phyloP scores from a whole-genome alignment of 495 filamentous ascomycete genomes.

The Trichoderma erinaceum region DNA sequence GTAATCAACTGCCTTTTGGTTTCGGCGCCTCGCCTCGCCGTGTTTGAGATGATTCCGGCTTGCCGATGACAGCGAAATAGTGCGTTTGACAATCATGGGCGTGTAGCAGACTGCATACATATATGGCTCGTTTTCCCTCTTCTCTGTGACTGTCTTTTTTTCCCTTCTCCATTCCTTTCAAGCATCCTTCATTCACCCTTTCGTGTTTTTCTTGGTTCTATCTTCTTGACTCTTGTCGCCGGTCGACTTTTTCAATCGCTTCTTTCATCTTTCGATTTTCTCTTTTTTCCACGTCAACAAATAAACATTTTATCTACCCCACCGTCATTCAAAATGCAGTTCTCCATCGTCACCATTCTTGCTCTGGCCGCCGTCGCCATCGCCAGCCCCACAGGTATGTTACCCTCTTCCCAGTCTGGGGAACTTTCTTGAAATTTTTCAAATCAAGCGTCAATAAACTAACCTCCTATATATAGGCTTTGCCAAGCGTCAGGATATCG shows the following conservation, averaged over 20 bases:
- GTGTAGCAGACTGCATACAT: neutral
- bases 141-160: slow-evolving; percentile 22
- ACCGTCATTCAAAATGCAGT: slow-evolving; percentile 46
- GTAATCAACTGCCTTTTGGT: neutral
- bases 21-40: neutral
- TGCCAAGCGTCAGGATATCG: slow-evolving; percentile 17
- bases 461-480: neutral
- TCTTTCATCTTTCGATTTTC: slow-evolving; percentile 19
- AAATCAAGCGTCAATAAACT: neutral
- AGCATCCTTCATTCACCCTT: slow-evolving; percentile 13
- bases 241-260: slow-evolving; percentile 38
- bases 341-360: slow-evolving; percentile 38
- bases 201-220: slow-evolving; percentile 11
- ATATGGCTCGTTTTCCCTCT: slow-evolving; percentile 22
- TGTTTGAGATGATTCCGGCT: slow-evolving; percentile 16
- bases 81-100: neutral
- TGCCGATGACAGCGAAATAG: slow-evolving; percentile 29
- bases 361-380: slow-evolving; percentile 42
- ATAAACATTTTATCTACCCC: slow-evolving; percentile 16
- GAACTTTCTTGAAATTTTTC: neutral
- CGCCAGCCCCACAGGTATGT: slow-evolving; percentile 38
- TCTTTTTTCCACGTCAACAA: neutral
- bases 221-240: slow-evolving; percentile 33
- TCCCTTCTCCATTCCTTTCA: slow-evolving; percentile 19
- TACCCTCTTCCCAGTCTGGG: neutral